Conservation (phyloP, 495 filamentous ascomycete species). For the Penicillium diatomitis region DNA sequence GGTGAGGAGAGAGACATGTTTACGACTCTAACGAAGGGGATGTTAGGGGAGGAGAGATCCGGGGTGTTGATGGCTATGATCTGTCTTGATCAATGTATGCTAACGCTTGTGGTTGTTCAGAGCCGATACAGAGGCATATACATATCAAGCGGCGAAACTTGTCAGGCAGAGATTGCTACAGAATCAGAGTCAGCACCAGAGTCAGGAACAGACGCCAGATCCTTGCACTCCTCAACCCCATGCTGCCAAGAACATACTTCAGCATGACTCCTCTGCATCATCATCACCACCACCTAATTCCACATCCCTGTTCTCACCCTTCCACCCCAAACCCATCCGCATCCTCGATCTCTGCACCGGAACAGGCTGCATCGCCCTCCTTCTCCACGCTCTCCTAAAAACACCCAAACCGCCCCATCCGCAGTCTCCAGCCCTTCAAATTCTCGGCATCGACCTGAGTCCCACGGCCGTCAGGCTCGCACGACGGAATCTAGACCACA, state of each 20-base stretch:
- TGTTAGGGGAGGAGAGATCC: too few relatives aligned
- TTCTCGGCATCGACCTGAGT: constrained; percentile 35
- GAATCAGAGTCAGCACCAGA: background rate
- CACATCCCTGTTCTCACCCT: background rate
- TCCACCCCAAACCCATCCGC: constrained; percentile 27
- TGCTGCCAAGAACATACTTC: too few relatives aligned
- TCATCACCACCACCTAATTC: background rate
- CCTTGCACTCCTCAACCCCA: too few relatives aligned
- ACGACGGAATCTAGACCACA: constrained; percentile 47
- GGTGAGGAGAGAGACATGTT: too few relatives aligned
- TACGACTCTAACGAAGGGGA: too few relatives aligned
- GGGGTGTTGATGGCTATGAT: too few relatives aligned
- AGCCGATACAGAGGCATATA: constrained; percentile 65
- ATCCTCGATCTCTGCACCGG: constrained; percentile 85
- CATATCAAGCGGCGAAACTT: constrained; percentile 43
- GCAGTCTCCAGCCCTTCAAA: constrained; percentile 17
- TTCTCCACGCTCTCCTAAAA: constrained; percentile 50
- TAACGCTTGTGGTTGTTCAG: constrained; percentile 18
- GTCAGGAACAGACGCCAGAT: too few relatives aligned
- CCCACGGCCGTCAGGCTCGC: constrained; percentile 52
- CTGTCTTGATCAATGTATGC: background rate
- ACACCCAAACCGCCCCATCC: background rate
- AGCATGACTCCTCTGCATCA: too few relatives aligned
- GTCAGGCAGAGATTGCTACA: constrained; percentile 17
- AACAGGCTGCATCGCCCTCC: constrained; percentile 80